phyloP scores from a whole-genome alignment of 2,329 filamentous ascomycete genomes.

The Teratosphaeria nubilosa region DNA sequence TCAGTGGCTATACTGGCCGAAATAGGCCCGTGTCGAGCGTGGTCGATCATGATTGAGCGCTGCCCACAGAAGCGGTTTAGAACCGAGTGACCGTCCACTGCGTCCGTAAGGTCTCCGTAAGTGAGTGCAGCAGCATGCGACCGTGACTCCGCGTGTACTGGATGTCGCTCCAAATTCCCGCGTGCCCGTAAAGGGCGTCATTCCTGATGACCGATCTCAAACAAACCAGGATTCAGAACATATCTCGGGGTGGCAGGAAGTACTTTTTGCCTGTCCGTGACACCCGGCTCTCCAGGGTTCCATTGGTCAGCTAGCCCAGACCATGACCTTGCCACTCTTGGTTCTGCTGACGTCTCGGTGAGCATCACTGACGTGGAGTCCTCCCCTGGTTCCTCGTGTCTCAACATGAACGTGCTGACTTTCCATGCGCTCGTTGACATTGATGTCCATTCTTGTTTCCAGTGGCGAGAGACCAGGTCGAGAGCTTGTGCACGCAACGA shows the following conservation, averaged over 20 bases:
- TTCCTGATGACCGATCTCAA: constrained; percentile 7
- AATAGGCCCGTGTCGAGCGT: too few relatives aligned
- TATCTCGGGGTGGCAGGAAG: constrained; percentile 6
- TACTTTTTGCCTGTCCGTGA: constrained; percentile 7
- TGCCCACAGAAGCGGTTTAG: too few relatives aligned
- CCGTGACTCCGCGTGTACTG: background rate
- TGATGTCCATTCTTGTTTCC: constrained; percentile 16
- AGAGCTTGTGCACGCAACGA: constrained; percentile 11
- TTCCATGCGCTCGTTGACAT: constrained; percentile 17
- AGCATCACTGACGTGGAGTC: constrained; percentile 5
- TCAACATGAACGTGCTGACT: constrained; percentile 15
- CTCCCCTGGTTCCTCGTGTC: constrained; percentile 8
- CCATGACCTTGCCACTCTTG: constrained; percentile 11
- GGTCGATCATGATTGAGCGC: too few relatives aligned
- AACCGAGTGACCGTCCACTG: background rate
- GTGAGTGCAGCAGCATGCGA: background rate
- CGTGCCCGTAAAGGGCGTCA: constrained; percentile 2
- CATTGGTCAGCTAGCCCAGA: constrained; percentile 12
- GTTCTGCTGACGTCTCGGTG: constrained; percentile 7
- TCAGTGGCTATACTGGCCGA: background rate
- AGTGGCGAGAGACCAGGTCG: constrained; percentile 14
- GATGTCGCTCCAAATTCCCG: background rate
- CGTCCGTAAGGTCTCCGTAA: background rate
- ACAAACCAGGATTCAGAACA: constrained; percentile 13
- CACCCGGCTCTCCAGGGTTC: background rate